These are phyloP conservation scores for Penicillium sp. DNA, from an alignment of 2,329 filamentous ascomycete genomes.

Conservation along the genomic window DNA sequence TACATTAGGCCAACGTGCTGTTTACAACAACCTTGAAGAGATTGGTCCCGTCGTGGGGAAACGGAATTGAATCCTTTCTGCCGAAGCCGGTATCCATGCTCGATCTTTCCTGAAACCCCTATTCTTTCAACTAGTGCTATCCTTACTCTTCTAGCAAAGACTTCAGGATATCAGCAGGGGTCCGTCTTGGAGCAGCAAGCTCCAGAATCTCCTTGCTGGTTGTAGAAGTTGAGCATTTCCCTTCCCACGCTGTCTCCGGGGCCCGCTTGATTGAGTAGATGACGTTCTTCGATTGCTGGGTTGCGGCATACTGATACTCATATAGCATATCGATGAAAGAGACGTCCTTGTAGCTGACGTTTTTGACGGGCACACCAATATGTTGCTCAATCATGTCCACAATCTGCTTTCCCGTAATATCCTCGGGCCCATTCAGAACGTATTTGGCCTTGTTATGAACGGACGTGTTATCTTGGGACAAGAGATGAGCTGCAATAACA, in stretches of 20 bases:
- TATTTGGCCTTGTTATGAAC: slow-evolving; percentile 41
- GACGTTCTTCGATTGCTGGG: slow-evolving; percentile 30
- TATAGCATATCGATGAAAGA: slow-evolving; percentile 33
- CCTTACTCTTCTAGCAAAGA: slow-evolving; percentile 18
- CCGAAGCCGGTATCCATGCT: no score
- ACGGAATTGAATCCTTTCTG: no score
- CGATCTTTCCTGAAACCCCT: not conserved
- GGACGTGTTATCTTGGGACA: slow-evolving; percentile 33
- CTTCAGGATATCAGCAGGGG: slow-evolving; percentile 29
- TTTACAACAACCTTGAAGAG: no score
- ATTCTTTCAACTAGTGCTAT: no score
- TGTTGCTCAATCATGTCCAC: slow-evolving; percentile 42
- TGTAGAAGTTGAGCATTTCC: slow-evolving; percentile 30
- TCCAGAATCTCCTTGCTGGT: slow-evolving; percentile 34
- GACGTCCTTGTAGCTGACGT: slow-evolving; percentile 38
- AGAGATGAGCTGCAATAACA: slow-evolving; percentile 40
- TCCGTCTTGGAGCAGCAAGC: slow-evolving; percentile 34
- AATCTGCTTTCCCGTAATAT: slow-evolving; percentile 42
- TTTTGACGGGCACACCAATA: slow-evolving; percentile 31
- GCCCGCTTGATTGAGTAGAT: slow-evolving; percentile 34
- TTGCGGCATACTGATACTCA: slow-evolving; percentile 11
- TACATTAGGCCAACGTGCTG: no score
- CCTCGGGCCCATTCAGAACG: slow-evolving; percentile 46
- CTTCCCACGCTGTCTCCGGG: slow-evolving; percentile 34
- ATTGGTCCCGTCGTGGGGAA: no score